Base-by-base conservation (phyloP, 2,329 filamentous ascomycete genomes). In the Xylaria sp. region DNA sequence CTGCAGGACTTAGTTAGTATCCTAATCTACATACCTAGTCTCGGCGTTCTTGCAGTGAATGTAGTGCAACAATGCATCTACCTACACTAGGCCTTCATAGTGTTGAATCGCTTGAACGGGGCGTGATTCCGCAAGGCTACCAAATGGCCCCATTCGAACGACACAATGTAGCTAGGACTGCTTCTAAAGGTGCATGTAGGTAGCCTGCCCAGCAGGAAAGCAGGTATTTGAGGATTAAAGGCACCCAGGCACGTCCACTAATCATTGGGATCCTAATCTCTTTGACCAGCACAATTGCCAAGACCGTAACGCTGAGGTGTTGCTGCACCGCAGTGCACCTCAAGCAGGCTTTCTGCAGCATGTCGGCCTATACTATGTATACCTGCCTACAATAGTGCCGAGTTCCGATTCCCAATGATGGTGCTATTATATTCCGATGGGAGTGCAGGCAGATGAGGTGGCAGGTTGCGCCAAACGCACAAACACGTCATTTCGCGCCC, bases 361-460 rank as follows among this genome's bases (percentile, higher is more conserved):
- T 31, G 52, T 8, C 48, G 1, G 3, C 52, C 20, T 49, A 25
- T 9, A n/a, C n/a, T n/a, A n/a, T n/a, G n/a, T n/a, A 9, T 23
- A 31, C n/a, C 51, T 54, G 8, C 20, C 1, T 9, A 56, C 3
- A 43, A 31, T 8, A n/a, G 48, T 64, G 62, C 62, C 62, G 62
- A 58, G 43, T 58, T 64, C 62, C 62, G 62, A 64, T 43, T 46
- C 36, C 39, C 36, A 57, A 43, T 15, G 23, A 10, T 58, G 25
- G 18, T 56, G 18, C 15, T 18, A 13, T 33, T 28, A 12, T 54
- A 20, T 20, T n/a, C n/a, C 8, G 28, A 28, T 28, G 28, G 28
- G 28, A 28, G 3, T 5, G 28, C 28, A 28, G 3, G 46, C 20
- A 12, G 52, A 36, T 55, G 15, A 58, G 39, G 15, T 46, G 41